A percentile compares a stretch with the other conserved stretches of the same genome.
phyloP scores from a whole-genome alignment of 2,329 filamentous ascomycete genomes.

The Moelleriella libera region DNA sequence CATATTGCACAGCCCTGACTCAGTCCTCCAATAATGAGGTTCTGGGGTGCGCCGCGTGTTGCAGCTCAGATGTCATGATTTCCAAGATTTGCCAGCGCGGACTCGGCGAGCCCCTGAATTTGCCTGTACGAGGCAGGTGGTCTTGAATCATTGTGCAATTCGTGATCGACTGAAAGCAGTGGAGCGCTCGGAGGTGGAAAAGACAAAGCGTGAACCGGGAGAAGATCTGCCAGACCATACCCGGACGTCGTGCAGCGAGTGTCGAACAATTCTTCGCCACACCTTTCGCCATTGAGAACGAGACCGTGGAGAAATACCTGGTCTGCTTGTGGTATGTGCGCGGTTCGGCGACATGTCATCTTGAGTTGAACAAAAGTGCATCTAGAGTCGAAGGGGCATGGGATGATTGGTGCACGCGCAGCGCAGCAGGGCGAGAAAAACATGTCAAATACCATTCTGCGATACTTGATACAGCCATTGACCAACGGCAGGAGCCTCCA shows the following conservation, averaged over 20 bases:
- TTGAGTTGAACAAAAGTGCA: neutral
- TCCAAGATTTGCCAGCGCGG: slow-evolving; percentile 16
- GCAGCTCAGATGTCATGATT: slow-evolving; percentile 19
- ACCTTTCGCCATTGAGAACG: slow-evolving; percentile 17
- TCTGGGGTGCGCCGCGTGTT: slow-evolving; percentile 13
- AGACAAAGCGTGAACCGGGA: slow-evolving; percentile 30
- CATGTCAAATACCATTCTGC: too few relatives aligned
- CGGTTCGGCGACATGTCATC: neutral
- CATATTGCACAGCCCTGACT: slow-evolving; percentile 37
- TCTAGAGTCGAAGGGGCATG: too few relatives aligned
- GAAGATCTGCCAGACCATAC: slow-evolving; percentile 14
- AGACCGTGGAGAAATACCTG: slow-evolving; percentile 15
- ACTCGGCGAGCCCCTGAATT: slow-evolving; percentile 28
- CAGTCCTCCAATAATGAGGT: slow-evolving; percentile 35
- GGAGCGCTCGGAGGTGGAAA: slow-evolving; percentile 33
- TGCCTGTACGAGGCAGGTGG: slow-evolving; percentile 27
- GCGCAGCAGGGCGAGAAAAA: too few relatives aligned
- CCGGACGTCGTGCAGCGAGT: slow-evolving; percentile 12
- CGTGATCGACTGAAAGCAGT: slow-evolving; percentile 24
- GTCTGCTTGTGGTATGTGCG: neutral
- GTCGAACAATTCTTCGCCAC: slow-evolving; percentile 17
- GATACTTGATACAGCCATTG: too few relatives aligned
- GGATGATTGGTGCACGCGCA: too few relatives aligned
- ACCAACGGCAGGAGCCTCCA: too few relatives aligned
- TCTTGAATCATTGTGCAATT: slow-evolving; percentile 38